These are phyloP conservation scores for Leucosporidium yakuticum DNA, from an alignment of 768 basidiomycete species.

Conservation along the genomic window DNA sequence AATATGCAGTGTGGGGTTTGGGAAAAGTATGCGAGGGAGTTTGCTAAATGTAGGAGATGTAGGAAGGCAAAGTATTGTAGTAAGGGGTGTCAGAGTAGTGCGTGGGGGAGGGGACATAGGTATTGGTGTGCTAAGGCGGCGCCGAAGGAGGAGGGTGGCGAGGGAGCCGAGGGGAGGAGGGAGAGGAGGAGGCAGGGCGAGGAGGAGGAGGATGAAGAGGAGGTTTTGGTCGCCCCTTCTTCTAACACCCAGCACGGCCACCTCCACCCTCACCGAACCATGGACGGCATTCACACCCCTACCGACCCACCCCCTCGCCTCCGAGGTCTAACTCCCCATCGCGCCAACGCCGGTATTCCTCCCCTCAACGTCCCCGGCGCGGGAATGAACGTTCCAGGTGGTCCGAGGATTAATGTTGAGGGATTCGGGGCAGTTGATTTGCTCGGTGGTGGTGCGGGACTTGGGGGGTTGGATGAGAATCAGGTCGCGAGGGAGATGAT, in stretches of 20 bases:
- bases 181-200: neutral
- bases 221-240: too few relatives aligned
- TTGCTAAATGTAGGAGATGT: constrained; percentile 93
- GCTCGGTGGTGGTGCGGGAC: neutral
- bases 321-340: too few relatives aligned
- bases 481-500: constrained; percentile 27
- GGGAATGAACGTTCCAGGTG: neutral
- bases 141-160: neutral
- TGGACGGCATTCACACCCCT: neutral
- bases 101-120: constrained; percentile 92
- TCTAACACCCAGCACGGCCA: neutral
- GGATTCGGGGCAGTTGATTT: neutral
- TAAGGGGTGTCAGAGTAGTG: constrained; percentile 87
- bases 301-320: too few relatives aligned
- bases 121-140: constrained; percentile 48
- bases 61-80: constrained; percentile 98
- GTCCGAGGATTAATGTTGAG: neutral
- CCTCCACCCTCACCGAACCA: neutral
- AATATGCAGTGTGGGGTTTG: constrained; percentile 96
- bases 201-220: constrained; percentile 6
- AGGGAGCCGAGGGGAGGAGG: neutral
- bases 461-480: constrained; percentile 12
- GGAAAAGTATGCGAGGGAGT: constrained; percentile 88
- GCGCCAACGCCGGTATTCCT: neutral
- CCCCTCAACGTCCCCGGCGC: neutral